Conservation (phyloP, 2,329 filamentous ascomycete genomes). For the Podosphaera aphanis region DNA sequence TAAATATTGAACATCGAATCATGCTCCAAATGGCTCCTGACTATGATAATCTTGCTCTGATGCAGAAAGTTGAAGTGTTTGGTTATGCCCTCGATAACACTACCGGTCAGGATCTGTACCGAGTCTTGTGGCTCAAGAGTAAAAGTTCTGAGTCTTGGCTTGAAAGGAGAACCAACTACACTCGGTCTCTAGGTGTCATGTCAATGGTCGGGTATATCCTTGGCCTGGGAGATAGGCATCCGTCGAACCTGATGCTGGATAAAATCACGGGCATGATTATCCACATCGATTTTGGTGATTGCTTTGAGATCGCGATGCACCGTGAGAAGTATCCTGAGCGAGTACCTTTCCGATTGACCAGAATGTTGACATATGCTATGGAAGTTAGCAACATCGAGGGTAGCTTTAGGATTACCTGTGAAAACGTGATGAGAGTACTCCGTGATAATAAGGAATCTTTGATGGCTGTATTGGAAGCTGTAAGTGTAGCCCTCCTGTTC, state of each 20-base stretch:
- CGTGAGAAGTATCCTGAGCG: slow-evolving; percentile 96
- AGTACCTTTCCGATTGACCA: slow-evolving; percentile 88
- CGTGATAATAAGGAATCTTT: slow-evolving; percentile 94
- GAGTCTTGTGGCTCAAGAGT: slow-evolving; percentile 94
- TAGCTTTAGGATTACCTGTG: slow-evolving; percentile 92
- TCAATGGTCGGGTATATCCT: slow-evolving; percentile 99
- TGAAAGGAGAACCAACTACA: slow-evolving; percentile 95
- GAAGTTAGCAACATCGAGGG: slow-evolving; percentile 99
- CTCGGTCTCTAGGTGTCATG: slow-evolving; percentile 90
- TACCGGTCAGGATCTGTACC: slow-evolving; percentile 92
- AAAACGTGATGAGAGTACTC: slow-evolving; percentile 93
- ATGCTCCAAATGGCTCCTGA: slow-evolving; percentile 99
- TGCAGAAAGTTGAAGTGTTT: slow-evolving; percentile 99
- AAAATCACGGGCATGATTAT: slow-evolving; percentile 89
- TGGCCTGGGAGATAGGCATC: slow-evolving; percentile 85
- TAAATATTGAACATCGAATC: slow-evolving; percentile 98
- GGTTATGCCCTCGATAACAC: slow-evolving; percentile 98
- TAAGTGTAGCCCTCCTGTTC: slow-evolving; percentile 27
- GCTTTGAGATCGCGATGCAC: slow-evolving; percentile 98
- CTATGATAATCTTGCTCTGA: slow-evolving; percentile 92
- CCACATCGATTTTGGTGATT: slow-evolving; percentile 98
- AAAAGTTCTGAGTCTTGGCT: slow-evolving; percentile 97
- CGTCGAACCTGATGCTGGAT: slow-evolving; percentile 94
- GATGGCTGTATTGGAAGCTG: slow-evolving; percentile 93
- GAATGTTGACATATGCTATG: slow-evolving; percentile 99